Evolutionary conservation across 2,329 filamentous ascomycete genomes (phyloP).

Genomic region (Acarospora socialis): DNA sequence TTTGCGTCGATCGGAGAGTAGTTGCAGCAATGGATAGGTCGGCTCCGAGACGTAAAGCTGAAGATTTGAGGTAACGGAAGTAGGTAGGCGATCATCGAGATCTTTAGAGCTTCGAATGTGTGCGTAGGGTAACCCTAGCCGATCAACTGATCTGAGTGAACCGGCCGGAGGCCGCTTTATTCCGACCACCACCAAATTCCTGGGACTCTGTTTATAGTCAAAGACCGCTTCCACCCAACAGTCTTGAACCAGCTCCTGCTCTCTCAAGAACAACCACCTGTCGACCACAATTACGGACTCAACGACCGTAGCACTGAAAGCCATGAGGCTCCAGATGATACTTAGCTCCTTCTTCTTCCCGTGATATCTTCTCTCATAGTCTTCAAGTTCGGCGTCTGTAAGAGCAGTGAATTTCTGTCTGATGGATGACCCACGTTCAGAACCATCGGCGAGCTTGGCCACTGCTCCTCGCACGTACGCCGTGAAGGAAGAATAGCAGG

Average conservation of each 20-base stretch:
- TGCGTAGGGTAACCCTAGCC: too few species aligned
- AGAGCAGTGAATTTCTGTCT: constrained; percentile 50
- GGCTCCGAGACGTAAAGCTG: too few species aligned
- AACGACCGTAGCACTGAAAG: constrained; percentile 77
- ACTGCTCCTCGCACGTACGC: constrained; percentile 72
- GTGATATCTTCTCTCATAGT: constrained; percentile 52
- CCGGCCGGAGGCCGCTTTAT: too few species aligned
- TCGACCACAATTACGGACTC: constrained; percentile 86
- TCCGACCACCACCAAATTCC: constrained; percentile 87
- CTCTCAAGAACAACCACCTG: constrained; percentile 71
- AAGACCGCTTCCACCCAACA: constrained; percentile 93
- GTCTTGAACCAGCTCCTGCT: constrained; percentile 59
- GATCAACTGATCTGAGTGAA: too few species aligned
- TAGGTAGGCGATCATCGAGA: too few species aligned
- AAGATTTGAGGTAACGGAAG: too few species aligned
- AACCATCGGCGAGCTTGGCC: constrained; percentile 53
- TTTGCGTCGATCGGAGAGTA: too few species aligned
- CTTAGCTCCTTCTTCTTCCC: constrained; percentile 66
- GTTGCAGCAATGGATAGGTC: too few species aligned
- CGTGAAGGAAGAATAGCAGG: constrained; percentile 59
- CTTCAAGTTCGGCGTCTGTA: constrained; percentile 58
- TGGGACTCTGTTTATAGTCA: constrained; percentile 69
- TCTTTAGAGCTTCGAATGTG: too few species aligned
- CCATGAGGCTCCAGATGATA: constrained; percentile 89
- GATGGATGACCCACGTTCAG: constrained; percentile 47